These are phyloP conservation scores for Rhytidiadelphus loreus DNA, from an alignment of 225 moss, liverwort and hornwort species.

Conservation along the genomic window DNA sequence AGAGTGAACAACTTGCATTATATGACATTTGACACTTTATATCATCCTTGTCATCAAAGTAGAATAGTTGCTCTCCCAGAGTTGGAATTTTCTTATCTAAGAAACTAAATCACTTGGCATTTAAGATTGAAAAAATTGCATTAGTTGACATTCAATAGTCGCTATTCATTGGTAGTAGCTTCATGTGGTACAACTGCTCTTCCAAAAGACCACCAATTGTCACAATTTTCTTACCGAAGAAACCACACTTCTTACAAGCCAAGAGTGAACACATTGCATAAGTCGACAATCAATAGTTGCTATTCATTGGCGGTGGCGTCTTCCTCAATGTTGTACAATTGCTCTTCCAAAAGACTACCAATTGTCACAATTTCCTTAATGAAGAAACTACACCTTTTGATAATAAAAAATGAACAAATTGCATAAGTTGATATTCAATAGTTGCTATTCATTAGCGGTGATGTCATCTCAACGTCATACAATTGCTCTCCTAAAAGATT, in stretches of 20 bases:
- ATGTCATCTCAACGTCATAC: neutral
- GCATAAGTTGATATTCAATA: no score
- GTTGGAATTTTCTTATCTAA: neutral
- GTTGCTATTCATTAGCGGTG: neutral
- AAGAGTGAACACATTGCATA: no score
- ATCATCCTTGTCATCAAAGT: no score
- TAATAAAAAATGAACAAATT: neutral
- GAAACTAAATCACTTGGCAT: neutral
- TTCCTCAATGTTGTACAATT: neutral
- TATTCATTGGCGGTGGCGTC: no score
- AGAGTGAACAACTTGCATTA: neutral
- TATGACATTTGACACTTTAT: neutral
- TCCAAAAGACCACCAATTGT: neutral
- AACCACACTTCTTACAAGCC: no score
- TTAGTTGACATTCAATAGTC: neutral
- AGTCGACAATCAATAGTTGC: neutral
- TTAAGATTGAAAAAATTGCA: neutral
- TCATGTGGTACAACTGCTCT: neutral
- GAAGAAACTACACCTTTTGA: neutral
- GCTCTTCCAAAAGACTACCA: neutral
- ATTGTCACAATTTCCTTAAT: rapidly evolving
- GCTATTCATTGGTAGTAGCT: neutral
- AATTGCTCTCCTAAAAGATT: neutral
- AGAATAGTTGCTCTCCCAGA: neutral
- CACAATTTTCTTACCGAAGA: neutral